Conservation (phyloP, 2,329 filamentous ascomycete genomes). For the Verticillium klebahnii region DNA sequence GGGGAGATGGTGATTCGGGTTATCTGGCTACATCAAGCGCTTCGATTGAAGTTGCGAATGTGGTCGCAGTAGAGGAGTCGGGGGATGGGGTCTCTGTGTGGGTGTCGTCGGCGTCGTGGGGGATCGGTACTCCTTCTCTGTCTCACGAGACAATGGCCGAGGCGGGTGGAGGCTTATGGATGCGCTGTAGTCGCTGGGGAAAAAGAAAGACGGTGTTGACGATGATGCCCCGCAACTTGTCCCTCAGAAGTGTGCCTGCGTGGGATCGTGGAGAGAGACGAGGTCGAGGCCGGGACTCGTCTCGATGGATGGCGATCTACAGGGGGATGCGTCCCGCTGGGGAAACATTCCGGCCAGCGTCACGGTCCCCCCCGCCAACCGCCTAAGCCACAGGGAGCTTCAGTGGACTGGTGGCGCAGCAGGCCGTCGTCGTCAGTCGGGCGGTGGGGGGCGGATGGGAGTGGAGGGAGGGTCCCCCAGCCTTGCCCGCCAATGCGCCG, state of each 20-base stretch:
- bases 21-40: not conserved
- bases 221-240: not conserved
- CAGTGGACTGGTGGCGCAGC: constrained; percentile 13
- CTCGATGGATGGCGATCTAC: not conserved
- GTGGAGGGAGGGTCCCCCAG: not conserved
- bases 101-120: not conserved
- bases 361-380: not conserved
- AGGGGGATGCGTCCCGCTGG: not conserved
- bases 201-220: not conserved
- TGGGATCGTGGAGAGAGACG: not conserved
- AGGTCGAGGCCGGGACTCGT: not conserved
- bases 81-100: not conserved
- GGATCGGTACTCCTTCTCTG: not conserved
- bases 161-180: too few relatives aligned
- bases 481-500: not conserved
- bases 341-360: not conserved
- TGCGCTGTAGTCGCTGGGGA: not conserved
- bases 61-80: not conserved
- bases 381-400: constrained; percentile 14
- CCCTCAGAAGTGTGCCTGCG: not conserved
- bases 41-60: not conserved
- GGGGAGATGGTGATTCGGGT: not conserved
- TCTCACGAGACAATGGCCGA: not conserved
- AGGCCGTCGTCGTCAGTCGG: not conserved
- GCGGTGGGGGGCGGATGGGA: too few relatives aligned